These are phyloP conservation scores for Panicum virgatum DNA, from an alignment of 202 grass and related monocot species.

Conservation along the genomic window DNA sequence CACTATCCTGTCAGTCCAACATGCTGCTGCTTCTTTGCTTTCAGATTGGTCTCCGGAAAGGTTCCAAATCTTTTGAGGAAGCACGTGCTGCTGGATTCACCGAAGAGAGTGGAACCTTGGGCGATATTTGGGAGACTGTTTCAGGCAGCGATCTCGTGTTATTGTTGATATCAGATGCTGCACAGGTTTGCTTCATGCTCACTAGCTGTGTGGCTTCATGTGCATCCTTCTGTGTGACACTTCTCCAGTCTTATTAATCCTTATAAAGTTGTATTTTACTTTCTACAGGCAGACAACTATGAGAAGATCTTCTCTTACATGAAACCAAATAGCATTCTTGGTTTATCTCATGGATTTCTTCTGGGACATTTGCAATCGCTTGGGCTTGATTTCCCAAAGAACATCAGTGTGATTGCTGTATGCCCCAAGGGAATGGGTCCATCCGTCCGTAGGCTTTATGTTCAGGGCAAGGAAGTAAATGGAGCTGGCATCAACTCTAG, in stretches of 20 bases:
- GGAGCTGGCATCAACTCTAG: constrained; percentile 89
- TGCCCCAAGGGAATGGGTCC: constrained; percentile 93
- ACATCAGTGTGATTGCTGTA: constrained; percentile 80
- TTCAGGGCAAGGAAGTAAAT: constrained; percentile 86
- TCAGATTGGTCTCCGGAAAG: constrained; percentile 94
- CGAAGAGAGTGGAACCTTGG: constrained; percentile 81
- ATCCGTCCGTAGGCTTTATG: constrained; percentile 80
- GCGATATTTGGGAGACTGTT: constrained; percentile 91
- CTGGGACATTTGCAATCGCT: constrained; percentile 84
- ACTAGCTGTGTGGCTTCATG: neutral
- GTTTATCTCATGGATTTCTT: constrained; percentile 89
- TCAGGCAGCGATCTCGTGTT: constrained; percentile 86
- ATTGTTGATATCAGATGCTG: constrained; percentile 91
- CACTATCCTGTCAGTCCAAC: neutral
- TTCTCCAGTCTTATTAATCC: neutral
- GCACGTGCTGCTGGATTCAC: constrained; percentile 84
- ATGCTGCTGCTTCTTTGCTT: constrained; percentile 3
- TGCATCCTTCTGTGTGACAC: neutral
- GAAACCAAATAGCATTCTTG: constrained; percentile 85
- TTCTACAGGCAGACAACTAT: constrained; percentile 81
- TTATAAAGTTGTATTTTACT: neutral
- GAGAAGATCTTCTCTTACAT: constrained; percentile 91
- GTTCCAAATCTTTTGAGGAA: constrained; percentile 85
- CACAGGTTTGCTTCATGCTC: constrained; percentile 56
- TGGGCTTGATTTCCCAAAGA: constrained; percentile 82